These are phyloP conservation scores for Citrus inodora DNA, from an alignment of 345 rosid species.

Conservation along the genomic window DNA sequence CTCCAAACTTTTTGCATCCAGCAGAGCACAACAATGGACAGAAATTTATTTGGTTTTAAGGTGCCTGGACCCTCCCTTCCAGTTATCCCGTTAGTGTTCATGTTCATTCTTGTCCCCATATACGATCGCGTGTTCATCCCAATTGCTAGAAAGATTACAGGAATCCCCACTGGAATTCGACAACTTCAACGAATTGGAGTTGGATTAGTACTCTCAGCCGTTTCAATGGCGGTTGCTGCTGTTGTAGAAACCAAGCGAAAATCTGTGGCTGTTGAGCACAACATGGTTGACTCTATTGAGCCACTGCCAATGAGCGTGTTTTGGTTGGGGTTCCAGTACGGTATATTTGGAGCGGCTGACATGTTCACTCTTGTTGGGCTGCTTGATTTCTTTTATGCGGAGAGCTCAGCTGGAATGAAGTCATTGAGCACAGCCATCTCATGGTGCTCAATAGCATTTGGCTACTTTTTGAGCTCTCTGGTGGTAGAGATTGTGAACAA, in stretches of 20 bases:
- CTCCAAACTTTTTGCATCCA: slow-evolving; percentile 60
- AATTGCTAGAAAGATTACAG: slow-evolving; percentile 42
- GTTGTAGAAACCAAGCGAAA: slow-evolving; percentile 49
- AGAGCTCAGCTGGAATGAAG: slow-evolving; percentile 58
- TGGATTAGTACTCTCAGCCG: slow-evolving; percentile 46
- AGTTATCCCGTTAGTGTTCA: slow-evolving; percentile 49
- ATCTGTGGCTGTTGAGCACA: slow-evolving; percentile 37
- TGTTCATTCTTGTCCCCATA: slow-evolving; percentile 42
- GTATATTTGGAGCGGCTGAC: slow-evolving; percentile 57
- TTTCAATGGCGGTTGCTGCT: slow-evolving; percentile 59
- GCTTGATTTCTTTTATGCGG: slow-evolving; percentile 57
- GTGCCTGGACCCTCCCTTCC: slow-evolving; percentile 57
- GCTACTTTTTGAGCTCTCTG: slow-evolving; percentile 51
- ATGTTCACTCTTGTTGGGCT: slow-evolving; percentile 57
- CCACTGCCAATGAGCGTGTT: slow-evolving; percentile 54
- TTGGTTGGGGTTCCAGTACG: slow-evolving; percentile 59
- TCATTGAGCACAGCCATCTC: slow-evolving; percentile 48
- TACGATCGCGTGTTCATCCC: slow-evolving; percentile 58
- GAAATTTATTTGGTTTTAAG: slow-evolving; percentile 34
- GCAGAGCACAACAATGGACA: slow-evolving; percentile 60
- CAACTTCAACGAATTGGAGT: slow-evolving; percentile 53
- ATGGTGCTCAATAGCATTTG: slow-evolving; percentile 55
- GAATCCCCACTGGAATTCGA: slow-evolving; percentile 52
- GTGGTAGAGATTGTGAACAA: slow-evolving; percentile 53
- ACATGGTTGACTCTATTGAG: slow-evolving; percentile 45